phyloP scores from a whole-genome alignment of 495 filamentous ascomycete genomes.

The Neurospora sp. region DNA sequence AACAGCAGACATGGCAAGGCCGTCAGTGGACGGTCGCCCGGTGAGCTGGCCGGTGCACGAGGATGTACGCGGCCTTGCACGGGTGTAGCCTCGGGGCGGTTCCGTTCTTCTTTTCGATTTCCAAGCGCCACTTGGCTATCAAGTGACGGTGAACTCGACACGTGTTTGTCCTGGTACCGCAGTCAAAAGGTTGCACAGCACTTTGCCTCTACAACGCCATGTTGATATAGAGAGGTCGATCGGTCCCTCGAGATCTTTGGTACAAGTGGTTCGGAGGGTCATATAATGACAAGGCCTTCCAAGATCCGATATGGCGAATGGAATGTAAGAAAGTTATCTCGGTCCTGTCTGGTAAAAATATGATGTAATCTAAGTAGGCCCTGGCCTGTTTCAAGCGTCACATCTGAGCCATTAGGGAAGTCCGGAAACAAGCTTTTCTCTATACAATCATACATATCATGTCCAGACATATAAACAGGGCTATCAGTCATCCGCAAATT shows the following conservation, averaged over 20 bases:
- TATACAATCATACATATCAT: background rate
- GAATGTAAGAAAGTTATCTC: background rate
- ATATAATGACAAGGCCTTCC: background rate
- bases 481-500: background rate
- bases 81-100: background rate
- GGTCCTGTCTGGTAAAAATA: background rate
- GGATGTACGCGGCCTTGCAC: background rate
- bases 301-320: background rate
- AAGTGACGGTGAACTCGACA: background rate
- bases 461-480: conserved; percentile 4
- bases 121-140: background rate
- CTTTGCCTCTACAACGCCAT: background rate
- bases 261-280: background rate
- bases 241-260: background rate
- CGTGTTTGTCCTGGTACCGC: background rate
- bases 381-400: background rate
- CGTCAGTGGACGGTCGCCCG: background rate
- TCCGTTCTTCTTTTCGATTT: background rate
- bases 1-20: background rate
- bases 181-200: background rate
- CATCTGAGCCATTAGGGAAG: background rate
- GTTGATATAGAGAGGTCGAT: background rate
- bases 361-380: background rate
- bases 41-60: background rate
- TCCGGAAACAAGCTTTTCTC: background rate